A percentile compares a stretch with the other conserved stretches of the same genome.
Conservation (phyloP, 257 asterid species). For the Fraxinus pennsylvanica region DNA sequence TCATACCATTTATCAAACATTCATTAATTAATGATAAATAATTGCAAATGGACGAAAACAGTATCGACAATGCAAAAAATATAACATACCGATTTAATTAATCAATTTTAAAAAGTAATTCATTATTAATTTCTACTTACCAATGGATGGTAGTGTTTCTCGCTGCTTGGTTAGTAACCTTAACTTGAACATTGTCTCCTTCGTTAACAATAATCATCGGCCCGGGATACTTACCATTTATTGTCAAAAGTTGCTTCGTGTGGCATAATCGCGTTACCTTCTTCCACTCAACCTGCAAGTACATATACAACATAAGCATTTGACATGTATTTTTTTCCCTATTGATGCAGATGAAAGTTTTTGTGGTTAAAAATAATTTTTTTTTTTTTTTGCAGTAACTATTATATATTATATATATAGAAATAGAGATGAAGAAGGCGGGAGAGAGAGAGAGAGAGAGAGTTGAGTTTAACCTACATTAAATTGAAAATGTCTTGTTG, state of each 20-base stretch:
- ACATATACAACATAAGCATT: not conserved
- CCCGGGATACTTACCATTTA: slow-evolving; percentile 73
- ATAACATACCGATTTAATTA: no score
- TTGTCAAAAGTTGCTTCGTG: slow-evolving; percentile 49
- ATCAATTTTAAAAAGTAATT: not conserved
- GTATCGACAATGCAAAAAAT: not conserved
- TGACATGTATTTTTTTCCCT: no score
- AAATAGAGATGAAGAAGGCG: no score
- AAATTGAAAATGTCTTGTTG: slow-evolving; percentile 53
- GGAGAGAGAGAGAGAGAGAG: not conserved
- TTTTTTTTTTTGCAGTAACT: no score
- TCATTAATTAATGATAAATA: not conserved
- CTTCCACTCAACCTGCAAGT: slow-evolving; percentile 68
- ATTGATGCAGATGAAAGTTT: no score
- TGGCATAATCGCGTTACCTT: slow-evolving; percentile 59
- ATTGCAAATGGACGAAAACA: not conserved
- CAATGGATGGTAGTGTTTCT: slow-evolving; percentile 77
- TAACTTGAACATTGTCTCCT: slow-evolving; percentile 67
- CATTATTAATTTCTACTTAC: slow-evolving; percentile 28
- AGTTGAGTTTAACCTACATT: slow-evolving; percentile 35
- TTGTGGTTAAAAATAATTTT: no score
- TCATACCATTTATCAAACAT: not conserved
- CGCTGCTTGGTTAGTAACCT: slow-evolving; percentile 53
- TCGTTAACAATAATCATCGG: slow-evolving; percentile 68
- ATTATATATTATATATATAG: no score